These are phyloP conservation scores for Polytolypa hystricis DNA, from an alignment of 2,329 filamentous ascomycete species.

Conservation along the genomic window DNA sequence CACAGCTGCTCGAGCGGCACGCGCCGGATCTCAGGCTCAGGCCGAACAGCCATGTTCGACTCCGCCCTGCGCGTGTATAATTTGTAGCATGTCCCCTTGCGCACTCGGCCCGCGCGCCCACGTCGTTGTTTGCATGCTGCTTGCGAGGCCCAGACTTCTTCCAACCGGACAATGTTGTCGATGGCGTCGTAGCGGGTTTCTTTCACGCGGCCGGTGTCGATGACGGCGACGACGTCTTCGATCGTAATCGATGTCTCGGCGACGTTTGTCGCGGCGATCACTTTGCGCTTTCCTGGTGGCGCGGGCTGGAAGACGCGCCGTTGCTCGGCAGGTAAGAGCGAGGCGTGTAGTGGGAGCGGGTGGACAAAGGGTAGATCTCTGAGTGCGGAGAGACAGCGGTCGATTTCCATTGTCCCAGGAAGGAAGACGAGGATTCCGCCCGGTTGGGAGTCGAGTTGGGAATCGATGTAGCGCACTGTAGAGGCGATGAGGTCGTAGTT, in stretches of 20 bases:
- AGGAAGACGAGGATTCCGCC: constrained; percentile 94
- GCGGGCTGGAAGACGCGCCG: constrained; percentile 69
- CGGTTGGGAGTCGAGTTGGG: constrained; percentile 57
- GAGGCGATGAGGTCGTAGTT: constrained; percentile 81
- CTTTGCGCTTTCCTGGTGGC: constrained; percentile 72
- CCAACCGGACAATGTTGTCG: constrained; percentile 87
- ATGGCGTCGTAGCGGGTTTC: constrained; percentile 88
- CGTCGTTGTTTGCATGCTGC: constrained; percentile 91
- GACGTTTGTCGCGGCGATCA: constrained; percentile 92
- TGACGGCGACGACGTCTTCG: constrained; percentile 90
- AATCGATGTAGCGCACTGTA: constrained; percentile 71
- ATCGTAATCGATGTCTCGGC: constrained; percentile 98
- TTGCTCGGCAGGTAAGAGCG: constrained; percentile 78
- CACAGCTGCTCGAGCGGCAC: constrained; percentile 92
- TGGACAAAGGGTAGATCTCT: constrained; percentile 56
- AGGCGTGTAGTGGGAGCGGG: constrained; percentile 82
- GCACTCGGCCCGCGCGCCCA: constrained; percentile 85
- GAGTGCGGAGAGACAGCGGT: constrained; percentile 61
- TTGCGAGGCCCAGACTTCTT: constrained; percentile 88
- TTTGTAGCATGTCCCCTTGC: constrained; percentile 87
- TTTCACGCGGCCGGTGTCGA: constrained; percentile 91
- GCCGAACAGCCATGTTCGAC: constrained; percentile 68
- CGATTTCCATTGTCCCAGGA: constrained; percentile 85
- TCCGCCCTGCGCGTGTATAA: constrained; percentile 83
- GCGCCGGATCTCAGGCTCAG: constrained; percentile 85